A percentile compares a stretch with the other conserved stretches of the same genome.
Conservation (phyloP, 805 yeast genomes). For the Candida easanensis region DNA sequence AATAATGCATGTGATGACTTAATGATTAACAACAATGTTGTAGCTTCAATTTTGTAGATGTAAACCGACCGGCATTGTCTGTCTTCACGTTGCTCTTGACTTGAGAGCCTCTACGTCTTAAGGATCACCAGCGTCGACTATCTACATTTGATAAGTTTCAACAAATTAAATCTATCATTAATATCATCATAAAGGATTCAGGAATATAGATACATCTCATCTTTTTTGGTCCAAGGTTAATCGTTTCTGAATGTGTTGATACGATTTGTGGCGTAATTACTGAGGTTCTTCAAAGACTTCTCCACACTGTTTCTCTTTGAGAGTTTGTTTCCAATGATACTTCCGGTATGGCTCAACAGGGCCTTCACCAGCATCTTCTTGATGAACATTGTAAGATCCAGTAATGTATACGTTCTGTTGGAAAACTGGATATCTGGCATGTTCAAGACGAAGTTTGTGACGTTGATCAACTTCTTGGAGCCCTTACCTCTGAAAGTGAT, state of each 20-base stretch:
- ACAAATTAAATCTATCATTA: neutral
- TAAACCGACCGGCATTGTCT: too few relatives aligned
- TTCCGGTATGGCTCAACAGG: conserved; percentile 66
- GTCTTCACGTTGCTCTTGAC: too few relatives aligned
- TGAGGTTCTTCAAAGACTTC: conserved; percentile 19
- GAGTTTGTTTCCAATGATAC: conserved; percentile 75
- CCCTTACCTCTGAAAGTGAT: conserved; percentile 80
- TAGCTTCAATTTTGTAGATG: too few relatives aligned
- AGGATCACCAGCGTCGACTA: too few relatives aligned
- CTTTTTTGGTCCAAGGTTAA: neutral
- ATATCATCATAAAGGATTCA: neutral
- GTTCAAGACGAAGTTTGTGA: conserved; percentile 64
- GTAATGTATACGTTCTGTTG: conserved; percentile 68
- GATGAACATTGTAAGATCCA: conserved; percentile 61
- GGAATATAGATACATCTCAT: too few relatives aligned
- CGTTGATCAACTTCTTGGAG: conserved; percentile 65
- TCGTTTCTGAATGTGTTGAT: conserved; percentile 22
- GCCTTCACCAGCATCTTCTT: conserved; percentile 62
- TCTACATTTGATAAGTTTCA: too few relatives aligned
- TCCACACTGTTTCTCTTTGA: conserved; percentile 32
- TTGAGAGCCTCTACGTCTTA: too few relatives aligned
- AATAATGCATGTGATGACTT: too few relatives aligned
- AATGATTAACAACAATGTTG: too few relatives aligned
- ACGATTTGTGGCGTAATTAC: conserved; percentile 24
- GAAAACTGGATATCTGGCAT: conserved; percentile 59